These are phyloP conservation scores for Nyctanthes arbortristis DNA, from an alignment of 257 asterid species.

Conservation along the genomic window DNA sequence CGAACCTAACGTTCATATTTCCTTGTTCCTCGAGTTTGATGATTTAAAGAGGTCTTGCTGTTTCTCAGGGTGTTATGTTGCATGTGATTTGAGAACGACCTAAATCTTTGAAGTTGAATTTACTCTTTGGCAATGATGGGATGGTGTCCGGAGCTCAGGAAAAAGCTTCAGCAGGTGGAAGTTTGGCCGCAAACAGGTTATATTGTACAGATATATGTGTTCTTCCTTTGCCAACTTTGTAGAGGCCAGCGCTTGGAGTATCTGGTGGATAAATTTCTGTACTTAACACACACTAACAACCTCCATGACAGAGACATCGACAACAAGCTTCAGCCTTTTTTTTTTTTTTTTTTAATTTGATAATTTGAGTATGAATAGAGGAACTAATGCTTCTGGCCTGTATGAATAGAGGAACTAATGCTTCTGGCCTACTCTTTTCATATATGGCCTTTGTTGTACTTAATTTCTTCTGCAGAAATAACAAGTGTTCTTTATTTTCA, in stretches of 20 bases:
- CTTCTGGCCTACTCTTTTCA: slow-evolving; percentile 4
- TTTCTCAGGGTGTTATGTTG: slow-evolving; percentile 23
- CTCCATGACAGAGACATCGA: background rate
- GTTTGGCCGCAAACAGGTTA: background rate
- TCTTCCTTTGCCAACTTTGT: slow-evolving; percentile 27
- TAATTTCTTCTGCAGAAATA: too few species aligned
- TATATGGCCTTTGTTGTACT: background rate
- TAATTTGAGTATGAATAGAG: background rate
- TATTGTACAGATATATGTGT: slow-evolving; percentile 25
- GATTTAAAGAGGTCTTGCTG: background rate
- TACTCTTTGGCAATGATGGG: background rate
- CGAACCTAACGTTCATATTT: too few species aligned
- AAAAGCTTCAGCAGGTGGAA: slow-evolving; percentile 10
- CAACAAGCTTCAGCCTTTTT: slow-evolving; percentile 6
- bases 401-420: background rate
- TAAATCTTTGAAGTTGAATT: slow-evolving; percentile 13
- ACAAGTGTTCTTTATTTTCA: too few species aligned
- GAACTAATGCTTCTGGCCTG: slow-evolving; percentile 2
- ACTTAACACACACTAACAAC: background rate
- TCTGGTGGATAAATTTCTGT: slow-evolving; percentile 12
- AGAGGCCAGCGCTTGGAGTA: slow-evolving; percentile 21
- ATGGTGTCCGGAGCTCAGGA: background rate
- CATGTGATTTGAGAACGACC: slow-evolving; percentile 22
- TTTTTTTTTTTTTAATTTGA: background rate
- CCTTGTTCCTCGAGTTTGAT: background rate